These are phyloP conservation scores for Parietaria judaica DNA, from an alignment of 306 rosid species.

Conservation along the genomic window DNA sequence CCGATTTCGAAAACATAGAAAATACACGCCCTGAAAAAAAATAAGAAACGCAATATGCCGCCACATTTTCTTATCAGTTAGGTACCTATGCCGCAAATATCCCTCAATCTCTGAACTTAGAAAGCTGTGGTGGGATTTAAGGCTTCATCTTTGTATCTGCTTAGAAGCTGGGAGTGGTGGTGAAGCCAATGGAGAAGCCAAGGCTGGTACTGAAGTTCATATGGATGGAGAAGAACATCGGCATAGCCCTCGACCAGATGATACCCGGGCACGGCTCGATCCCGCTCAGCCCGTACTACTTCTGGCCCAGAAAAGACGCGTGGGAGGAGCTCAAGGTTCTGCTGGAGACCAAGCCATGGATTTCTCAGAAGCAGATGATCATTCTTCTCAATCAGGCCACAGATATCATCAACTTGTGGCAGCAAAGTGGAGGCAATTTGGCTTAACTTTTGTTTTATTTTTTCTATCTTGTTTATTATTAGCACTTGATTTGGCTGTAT, in stretches of 20 bases:
- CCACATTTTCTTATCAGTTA: too few relatives aligned
- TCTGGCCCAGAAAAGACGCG: constrained; percentile 98
- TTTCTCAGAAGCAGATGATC: constrained; percentile 94
- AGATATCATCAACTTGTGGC: constrained; percentile 95
- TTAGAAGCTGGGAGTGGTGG: constrained; percentile 85
- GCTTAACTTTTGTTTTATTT: constrained; percentile 21
- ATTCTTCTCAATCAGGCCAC: constrained; percentile 99
- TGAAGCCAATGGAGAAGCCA: constrained; percentile 66
- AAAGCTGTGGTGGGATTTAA: too few relatives aligned
- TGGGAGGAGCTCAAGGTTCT: constrained; percentile 98
- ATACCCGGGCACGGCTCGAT: constrained; percentile 78
- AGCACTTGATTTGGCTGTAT: background rate
- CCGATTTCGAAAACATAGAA: too few relatives aligned
- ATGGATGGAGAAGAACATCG: constrained; percentile 99
- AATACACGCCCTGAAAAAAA: too few relatives aligned
- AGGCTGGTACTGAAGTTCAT: constrained; percentile 83
- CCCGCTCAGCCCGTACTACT: constrained; percentile 93
- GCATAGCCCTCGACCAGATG: constrained; percentile 76
- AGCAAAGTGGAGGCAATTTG: constrained; percentile 92
- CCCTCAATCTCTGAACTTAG: too few relatives aligned
- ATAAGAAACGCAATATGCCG: too few relatives aligned
- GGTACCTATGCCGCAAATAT: too few relatives aligned
- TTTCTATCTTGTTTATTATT: background rate
- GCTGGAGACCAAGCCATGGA: constrained; percentile 96
- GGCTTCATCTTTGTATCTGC: background rate